Evolutionary conservation across 75 land plant genomes (phyloP).

Genomic region (Cupressus sempervirens): DNA sequence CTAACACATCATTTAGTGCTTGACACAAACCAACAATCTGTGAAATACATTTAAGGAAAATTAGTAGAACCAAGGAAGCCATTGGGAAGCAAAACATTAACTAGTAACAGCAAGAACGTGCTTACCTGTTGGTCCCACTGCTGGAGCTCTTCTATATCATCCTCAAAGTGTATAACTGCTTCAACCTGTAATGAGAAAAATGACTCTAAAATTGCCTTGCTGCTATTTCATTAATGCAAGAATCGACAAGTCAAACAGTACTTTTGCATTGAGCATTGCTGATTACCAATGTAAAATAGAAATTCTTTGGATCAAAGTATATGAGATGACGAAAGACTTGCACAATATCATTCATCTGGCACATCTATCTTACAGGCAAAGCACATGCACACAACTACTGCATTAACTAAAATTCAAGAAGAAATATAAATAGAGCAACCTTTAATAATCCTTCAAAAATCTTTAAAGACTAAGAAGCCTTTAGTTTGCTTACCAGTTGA

Average conservation of each 20-base stretch:
- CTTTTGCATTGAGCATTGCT: background rate
- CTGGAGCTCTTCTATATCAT: slow-evolving; percentile 95
- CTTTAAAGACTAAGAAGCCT: background rate
- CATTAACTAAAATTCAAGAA: background rate
- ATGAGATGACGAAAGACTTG: background rate
- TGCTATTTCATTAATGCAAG: background rate
- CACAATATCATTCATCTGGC: background rate
- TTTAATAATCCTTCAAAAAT: background rate
- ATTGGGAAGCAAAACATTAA: background rate
- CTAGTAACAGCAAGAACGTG: no score
- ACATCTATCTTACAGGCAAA: background rate
- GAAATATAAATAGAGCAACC: background rate
- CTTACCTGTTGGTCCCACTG: slow-evolving; percentile 98
- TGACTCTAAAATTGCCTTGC: background rate
- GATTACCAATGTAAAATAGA: background rate
- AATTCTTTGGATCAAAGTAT: background rate
- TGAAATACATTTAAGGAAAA: background rate
- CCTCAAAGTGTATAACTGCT: slow-evolving; percentile 96
- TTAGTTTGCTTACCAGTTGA: background rate
- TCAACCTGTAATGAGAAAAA: slow-evolving; percentile 60
- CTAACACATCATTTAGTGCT: slow-evolving; percentile 91
- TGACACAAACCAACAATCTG: slow-evolving; percentile 96
- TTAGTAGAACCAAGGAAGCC: background rate
- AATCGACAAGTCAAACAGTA: background rate
- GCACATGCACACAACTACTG: background rate